Evolutionary conservation across 129 eudicot genomes (phyloP).

Genomic region (Artemisia annua): DNA sequence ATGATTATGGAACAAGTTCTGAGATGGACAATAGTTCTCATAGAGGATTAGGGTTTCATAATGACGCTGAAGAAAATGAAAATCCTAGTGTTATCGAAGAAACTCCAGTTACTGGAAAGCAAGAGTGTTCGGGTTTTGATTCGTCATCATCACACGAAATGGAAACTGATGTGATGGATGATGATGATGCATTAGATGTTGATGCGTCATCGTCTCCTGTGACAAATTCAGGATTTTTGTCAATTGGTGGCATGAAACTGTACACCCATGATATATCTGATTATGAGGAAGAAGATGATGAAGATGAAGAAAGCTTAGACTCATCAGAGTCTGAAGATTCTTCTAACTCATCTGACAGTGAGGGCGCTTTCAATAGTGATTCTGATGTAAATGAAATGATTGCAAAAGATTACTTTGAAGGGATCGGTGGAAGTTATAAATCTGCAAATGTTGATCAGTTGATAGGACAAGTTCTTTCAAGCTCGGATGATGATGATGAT

Average conservation of each 20-base stretch:
- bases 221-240: constrained; percentile 65
- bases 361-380: constrained; percentile 55
- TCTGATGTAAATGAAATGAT: constrained; percentile 80
- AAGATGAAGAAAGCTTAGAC: constrained; percentile 46
- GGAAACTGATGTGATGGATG: constrained; percentile 38
- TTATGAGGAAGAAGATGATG: constrained; percentile 49
- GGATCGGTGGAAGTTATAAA: constrained; percentile 70
- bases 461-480: constrained; percentile 45
- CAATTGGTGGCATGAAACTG: constrained; percentile 75
- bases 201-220: constrained; percentile 43
- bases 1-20: constrained; percentile 62
- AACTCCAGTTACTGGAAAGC: constrained; percentile 37
- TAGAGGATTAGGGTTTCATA: constrained; percentile 75
- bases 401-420: constrained; percentile 83
- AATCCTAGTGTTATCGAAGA: constrained; percentile 24
- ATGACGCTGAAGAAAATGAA: constrained; percentile 48
- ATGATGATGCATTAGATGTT: constrained; percentile 39
- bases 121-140: constrained; percentile 29
- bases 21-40: constrained; percentile 61
- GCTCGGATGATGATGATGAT: constrained; percentile 43
- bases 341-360: constrained; percentile 62
- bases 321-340: constrained; percentile 62
- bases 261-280: constrained; percentile 76
- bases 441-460: constrained; percentile 59
- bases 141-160: constrained; percentile 30